phyloP scores from a whole-genome alignment of 768 basidiomycete genomes.

The Porphyrellus cyaneotinctus region DNA sequence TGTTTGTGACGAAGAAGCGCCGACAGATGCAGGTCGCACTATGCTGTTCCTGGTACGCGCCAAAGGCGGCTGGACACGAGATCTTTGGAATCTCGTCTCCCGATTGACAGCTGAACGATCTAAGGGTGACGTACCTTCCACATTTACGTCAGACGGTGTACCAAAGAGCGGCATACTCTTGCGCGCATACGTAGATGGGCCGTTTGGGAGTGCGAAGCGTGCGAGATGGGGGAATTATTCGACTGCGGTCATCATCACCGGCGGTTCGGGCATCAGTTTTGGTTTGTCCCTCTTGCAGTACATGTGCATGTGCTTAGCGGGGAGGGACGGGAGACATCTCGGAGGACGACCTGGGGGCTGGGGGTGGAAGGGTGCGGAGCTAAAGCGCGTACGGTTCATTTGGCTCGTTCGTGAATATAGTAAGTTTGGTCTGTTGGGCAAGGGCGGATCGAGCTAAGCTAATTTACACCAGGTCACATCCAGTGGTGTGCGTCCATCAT shows the following conservation, averaged over 20 bases:
- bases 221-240: constrained; percentile 57
- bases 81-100: constrained; percentile 56
- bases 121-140: constrained; percentile 21
- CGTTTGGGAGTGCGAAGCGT: constrained; percentile 62
- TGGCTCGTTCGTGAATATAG: constrained; percentile 78
- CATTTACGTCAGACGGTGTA: constrained; percentile 7
- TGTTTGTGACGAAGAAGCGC: constrained; percentile 47
- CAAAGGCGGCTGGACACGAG: constrained; percentile 63
- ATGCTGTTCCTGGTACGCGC: constrained; percentile 68
- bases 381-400: constrained; percentile 61
- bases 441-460: background rate
- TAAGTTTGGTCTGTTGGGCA: constrained; percentile 33
- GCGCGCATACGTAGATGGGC: constrained; percentile 60
- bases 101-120: constrained; percentile 34
- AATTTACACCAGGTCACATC: constrained; percentile 51
- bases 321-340: constrained; percentile 46
- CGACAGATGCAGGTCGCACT: constrained; percentile 45
- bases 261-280: constrained; percentile 75
- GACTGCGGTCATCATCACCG: constrained; percentile 58
- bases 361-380: constrained; percentile 39
- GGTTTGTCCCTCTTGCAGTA: constrained; percentile 64
- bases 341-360: constrained; percentile 46
- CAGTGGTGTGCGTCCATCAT: constrained; percentile 71
- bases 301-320: constrained; percentile 53
- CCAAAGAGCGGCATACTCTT: constrained; percentile 50